These are phyloP conservation scores for Cryptococcus maquisensis DNA, from an alignment of 1,284 basidiomycete genomes.

Conservation along the genomic window DNA sequence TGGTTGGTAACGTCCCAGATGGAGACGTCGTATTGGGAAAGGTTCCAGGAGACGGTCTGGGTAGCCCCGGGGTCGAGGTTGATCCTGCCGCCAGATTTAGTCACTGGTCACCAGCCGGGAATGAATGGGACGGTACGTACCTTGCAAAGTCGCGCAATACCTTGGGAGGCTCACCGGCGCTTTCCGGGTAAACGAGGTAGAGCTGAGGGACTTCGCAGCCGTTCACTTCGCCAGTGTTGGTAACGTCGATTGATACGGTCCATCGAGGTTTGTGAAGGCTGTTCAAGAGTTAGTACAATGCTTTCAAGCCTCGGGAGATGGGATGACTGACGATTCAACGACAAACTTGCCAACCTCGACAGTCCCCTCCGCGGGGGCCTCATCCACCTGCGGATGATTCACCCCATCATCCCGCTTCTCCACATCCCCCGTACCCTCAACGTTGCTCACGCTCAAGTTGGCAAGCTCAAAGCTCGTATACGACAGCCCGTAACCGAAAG, in stretches of 20 bases:
- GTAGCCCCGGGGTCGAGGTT: conserved; percentile 40
- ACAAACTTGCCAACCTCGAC: neutral
- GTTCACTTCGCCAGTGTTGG: conserved; percentile 48
- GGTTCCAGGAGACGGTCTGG: conserved; percentile 35
- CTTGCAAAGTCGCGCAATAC: conserved; percentile 33
- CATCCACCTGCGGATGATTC: neutral
- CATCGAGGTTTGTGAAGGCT: conserved; percentile 44
- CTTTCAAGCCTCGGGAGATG: too few relatives aligned
- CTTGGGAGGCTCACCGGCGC: conserved; percentile 44
- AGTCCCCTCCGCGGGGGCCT: neutral
- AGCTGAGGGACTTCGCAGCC: conserved; percentile 49
- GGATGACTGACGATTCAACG: conserved; percentile 3
- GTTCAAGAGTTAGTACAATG: neutral
- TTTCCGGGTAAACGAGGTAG: conserved; percentile 45
- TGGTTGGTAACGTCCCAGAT: conserved; percentile 47
- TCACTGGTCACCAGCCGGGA: too few relatives aligned
- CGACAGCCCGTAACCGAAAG: conserved; percentile 79
- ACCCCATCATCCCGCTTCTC: neutral
- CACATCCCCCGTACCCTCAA: neutral
- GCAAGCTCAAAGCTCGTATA: conserved; percentile 75
- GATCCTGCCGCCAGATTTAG: conserved; percentile 12
- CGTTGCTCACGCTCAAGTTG: conserved; percentile 50
- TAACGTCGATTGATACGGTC: conserved; percentile 46
- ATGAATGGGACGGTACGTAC: too few relatives aligned
- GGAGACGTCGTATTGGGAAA: conserved; percentile 47